These are phyloP conservation scores for Ramularia endophylla DNA, from an alignment of 2,329 filamentous ascomycete species.

Conservation along the genomic window DNA sequence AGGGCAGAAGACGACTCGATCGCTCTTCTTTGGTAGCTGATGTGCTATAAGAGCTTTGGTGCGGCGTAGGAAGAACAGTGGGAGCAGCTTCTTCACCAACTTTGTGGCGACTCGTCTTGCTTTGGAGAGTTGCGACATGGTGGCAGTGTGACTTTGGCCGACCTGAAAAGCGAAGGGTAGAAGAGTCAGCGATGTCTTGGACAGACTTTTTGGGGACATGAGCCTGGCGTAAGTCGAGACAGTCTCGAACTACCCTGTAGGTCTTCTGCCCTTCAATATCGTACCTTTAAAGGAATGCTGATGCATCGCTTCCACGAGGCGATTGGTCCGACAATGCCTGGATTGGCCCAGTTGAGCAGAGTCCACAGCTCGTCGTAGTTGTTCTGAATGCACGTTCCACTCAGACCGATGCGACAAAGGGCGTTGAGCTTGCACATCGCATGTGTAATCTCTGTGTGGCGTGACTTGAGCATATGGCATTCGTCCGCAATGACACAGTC, in stretches of 20 bases:
- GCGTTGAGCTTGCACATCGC: constrained; percentile 89
- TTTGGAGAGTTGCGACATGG: constrained; percentile 69
- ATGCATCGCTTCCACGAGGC: constrained; percentile 75
- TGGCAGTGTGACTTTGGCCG: constrained; percentile 91
- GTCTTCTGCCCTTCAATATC: too few species aligned
- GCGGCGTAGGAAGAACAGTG: constrained; percentile 81
- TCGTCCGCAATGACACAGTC: constrained; percentile 94
- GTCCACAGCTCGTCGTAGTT: constrained; percentile 98
- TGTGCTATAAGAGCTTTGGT: constrained; percentile 91
- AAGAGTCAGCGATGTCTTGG: too few species aligned
- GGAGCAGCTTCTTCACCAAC: constrained; percentile 79
- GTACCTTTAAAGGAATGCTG: constrained; percentile 69
- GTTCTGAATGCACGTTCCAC: constrained; percentile 95
- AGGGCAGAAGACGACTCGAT: constrained; percentile 91
- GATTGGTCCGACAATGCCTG: constrained; percentile 62
- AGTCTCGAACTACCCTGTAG: too few species aligned
- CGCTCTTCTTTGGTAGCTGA: constrained; percentile 90
- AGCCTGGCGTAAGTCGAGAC: too few species aligned
- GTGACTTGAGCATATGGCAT: constrained; percentile 83
- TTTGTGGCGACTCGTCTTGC: constrained; percentile 77
- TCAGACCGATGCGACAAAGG: constrained; percentile 85
- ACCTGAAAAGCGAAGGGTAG: too few species aligned
- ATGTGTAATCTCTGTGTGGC: constrained; percentile 67
- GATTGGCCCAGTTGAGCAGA: constrained; percentile 91
- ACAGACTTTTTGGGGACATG: too few species aligned